Conservation (phyloP, 176 grass and related monocot genomes). For the Dendrocalamus sinicus region DNA sequence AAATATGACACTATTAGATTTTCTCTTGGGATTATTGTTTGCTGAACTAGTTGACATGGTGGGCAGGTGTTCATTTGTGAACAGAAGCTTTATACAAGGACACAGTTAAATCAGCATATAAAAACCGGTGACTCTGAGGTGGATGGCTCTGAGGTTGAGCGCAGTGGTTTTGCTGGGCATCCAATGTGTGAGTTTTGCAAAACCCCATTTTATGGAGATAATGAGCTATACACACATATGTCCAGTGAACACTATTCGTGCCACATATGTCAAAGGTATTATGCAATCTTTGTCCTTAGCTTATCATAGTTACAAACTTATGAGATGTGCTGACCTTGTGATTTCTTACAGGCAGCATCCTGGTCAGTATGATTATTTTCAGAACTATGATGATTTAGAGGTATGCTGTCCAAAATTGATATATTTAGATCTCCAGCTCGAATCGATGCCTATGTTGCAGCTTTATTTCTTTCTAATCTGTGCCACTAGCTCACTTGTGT, state of each 20-base stretch:
- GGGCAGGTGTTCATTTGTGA: constrained; percentile 92
- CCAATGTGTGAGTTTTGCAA: constrained; percentile 83
- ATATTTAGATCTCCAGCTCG: neutral
- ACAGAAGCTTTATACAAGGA: constrained; percentile 87
- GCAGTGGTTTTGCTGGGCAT: constrained; percentile 84
- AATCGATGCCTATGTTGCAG: neutral
- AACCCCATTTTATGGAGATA: constrained; percentile 85
- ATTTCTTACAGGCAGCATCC: constrained; percentile 74
- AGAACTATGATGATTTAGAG: constrained; percentile 89
- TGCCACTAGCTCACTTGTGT: neutral
- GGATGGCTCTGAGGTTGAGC: constrained; percentile 92
- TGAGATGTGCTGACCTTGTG: constrained; percentile 9
- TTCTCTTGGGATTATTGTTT: constrained; percentile 11
- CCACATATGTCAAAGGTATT: constrained; percentile 87
- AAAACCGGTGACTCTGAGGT: constrained; percentile 91
- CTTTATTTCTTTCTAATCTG: neutral
- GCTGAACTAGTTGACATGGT: neutral
- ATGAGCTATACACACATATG: constrained; percentile 92
- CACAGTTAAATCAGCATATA: constrained; percentile 77
- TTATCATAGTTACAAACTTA: neutral
- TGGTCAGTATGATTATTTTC: constrained; percentile 83
- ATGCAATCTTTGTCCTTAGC: constrained; percentile 12
- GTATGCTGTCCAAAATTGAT: constrained; percentile 44
- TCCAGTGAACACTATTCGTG: constrained; percentile 77
- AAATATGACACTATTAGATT: neutral